These are phyloP conservation scores for Neoboletus brunneissimus DNA, from an alignment of 768 basidiomycete genomes.

Conservation along the genomic window DNA sequence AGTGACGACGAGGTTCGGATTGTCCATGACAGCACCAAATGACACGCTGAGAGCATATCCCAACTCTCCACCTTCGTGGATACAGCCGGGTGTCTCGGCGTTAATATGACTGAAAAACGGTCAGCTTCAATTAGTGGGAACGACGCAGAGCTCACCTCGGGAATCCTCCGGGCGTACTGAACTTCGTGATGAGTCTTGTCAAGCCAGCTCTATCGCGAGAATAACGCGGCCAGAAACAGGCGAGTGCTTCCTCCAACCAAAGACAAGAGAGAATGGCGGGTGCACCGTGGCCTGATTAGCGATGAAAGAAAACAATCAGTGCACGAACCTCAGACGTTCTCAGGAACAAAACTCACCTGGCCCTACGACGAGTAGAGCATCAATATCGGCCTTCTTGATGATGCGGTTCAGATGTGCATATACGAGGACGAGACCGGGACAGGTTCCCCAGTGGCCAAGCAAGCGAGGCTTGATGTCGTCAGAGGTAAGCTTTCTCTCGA, in stretches of 20 bases:
- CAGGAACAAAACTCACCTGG: slow-evolving; percentile 46
- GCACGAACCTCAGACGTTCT: background rate
- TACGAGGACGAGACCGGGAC: slow-evolving; percentile 70
- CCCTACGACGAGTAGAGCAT: slow-evolving; percentile 77
- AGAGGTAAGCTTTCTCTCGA: slow-evolving; percentile 54
- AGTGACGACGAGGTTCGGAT: slow-evolving; percentile 76
- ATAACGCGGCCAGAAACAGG: slow-evolving; percentile 55
- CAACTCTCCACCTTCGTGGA: slow-evolving; percentile 90
- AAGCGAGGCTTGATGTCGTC: slow-evolving; percentile 80
- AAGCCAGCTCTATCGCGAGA: slow-evolving; percentile 57
- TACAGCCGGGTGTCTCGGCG: slow-evolving; percentile 82
- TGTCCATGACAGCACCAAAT: slow-evolving; percentile 90
- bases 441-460: slow-evolving; percentile 83
- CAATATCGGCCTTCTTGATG: slow-evolving; percentile 55
- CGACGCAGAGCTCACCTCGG: slow-evolving; percentile 50
- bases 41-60: slow-evolving; percentile 86
- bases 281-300: slow-evolving; percentile 66
- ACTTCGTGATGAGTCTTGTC: slow-evolving; percentile 64
- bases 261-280: slow-evolving; percentile 84
- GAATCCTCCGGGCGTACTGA: slow-evolving; percentile 82
- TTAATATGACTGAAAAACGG: slow-evolving; percentile 57
- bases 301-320: background rate
- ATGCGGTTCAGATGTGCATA: slow-evolving; percentile 71
- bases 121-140: background rate
- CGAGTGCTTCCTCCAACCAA: slow-evolving; percentile 79